Percentiles rank a stretch among this genome's conserved stretches.
Evolutionary conservation across 305 asterid species (phyloP).

Genomic region (Caryopteris hybrid): DNA sequence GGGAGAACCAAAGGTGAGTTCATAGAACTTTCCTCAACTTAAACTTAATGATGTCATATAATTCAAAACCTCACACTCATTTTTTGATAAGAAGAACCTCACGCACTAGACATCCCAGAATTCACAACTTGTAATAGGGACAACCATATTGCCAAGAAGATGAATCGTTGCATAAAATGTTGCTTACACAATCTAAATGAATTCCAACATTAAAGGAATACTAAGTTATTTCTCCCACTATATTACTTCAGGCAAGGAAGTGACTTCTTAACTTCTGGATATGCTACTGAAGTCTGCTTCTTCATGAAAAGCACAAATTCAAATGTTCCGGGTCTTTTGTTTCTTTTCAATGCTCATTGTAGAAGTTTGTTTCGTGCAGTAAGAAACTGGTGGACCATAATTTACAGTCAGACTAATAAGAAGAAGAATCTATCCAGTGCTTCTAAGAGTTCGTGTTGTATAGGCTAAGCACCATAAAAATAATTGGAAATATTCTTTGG

Average conservation of each 20-base stretch:
- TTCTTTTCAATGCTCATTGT: not conserved
- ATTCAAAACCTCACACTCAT: constrained; percentile 5
- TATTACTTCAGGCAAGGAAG: too few species aligned
- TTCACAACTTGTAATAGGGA: not conserved
- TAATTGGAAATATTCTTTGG: not conserved
- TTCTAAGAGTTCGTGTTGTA: not conserved
- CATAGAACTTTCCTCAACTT: not conserved
- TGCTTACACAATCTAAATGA: not conserved
- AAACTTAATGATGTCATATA: not conserved
- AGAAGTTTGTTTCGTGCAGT: not conserved
- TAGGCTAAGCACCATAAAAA: not conserved
- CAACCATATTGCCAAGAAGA: not conserved
- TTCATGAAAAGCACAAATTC: not conserved
- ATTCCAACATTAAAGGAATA: not conserved
- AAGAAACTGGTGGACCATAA: not conserved
- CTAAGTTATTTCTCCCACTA: not conserved
- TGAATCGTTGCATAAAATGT: not conserved
- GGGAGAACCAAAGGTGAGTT: not conserved
- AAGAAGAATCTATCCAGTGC: not conserved
- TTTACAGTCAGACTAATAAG: not conserved
- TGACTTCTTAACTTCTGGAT: too few species aligned
- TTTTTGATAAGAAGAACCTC: too few species aligned
- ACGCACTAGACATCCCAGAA: not conserved
- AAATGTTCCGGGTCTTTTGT: not conserved
- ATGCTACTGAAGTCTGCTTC: not conserved